These are phyloP conservation scores for Selaginella tamariscina DNA, from an alignment of 75 land plant genomes.

Conservation along the genomic window DNA sequence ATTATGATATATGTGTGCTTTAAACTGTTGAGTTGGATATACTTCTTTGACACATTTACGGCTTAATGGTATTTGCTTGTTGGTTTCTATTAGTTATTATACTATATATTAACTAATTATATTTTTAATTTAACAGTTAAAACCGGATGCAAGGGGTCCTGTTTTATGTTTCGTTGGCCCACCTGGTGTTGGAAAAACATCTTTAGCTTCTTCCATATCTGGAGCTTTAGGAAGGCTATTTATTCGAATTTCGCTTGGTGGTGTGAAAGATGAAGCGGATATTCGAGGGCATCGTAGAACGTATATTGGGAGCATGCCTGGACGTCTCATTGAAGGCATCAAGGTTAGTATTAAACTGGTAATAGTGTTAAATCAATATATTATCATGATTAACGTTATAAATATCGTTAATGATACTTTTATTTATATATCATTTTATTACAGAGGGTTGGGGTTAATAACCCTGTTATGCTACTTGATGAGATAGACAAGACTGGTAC, in stretches of 20 bases:
- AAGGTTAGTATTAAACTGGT: slow-evolving; percentile 38
- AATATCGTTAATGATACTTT: not conserved
- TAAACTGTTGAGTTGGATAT: too few relatives aligned
- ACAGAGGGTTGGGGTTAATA: slow-evolving; percentile 83
- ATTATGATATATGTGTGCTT: too few relatives aligned
- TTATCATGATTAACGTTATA: not conserved
- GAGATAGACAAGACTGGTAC: slow-evolving; percentile 98
- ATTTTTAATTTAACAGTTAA: slow-evolving; percentile 47
- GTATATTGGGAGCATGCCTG: slow-evolving; percentile 99
- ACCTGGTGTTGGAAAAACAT: slow-evolving; percentile 98
- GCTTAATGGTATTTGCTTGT: too few relatives aligned
- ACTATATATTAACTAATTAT: not conserved
- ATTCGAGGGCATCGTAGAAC: slow-evolving; percentile 96
- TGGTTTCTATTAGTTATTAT: not conserved
- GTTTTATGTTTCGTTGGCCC: slow-evolving; percentile 97
- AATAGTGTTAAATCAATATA: not conserved
- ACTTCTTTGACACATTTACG: too few relatives aligned
- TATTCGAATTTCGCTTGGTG: slow-evolving; percentile 86
- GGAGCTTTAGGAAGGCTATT: slow-evolving; percentile 79
- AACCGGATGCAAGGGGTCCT: slow-evolving; percentile 97
- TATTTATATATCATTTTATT: not conserved
- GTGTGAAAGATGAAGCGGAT: slow-evolving; percentile 99
- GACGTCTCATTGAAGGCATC: slow-evolving; percentile 93
- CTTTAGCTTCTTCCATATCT: slow-evolving; percentile 96
- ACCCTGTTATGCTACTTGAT: slow-evolving; percentile 92